Evolutionary conservation across 768 basidiomycete genomes (phyloP).

Genomic region (Tylopilus subfusipes): DNA sequence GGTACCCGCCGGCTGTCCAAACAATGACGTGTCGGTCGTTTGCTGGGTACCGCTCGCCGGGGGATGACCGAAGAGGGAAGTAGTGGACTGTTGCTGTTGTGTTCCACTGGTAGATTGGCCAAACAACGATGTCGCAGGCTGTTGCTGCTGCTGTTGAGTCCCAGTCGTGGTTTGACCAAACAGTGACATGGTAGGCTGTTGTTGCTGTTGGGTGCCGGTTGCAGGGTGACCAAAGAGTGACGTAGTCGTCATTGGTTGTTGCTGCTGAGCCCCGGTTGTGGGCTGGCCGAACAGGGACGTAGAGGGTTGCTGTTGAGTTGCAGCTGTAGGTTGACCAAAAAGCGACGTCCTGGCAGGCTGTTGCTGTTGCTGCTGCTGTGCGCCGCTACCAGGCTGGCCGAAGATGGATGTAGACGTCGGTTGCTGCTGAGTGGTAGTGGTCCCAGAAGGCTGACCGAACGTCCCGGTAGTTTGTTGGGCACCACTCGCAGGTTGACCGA

Average conservation of each 20-base stretch:
- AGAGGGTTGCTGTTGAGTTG: constrained; percentile 23
- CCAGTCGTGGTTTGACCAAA: constrained; percentile 20
- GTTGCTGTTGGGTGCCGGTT: constrained; percentile 21
- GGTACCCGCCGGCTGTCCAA: constrained; percentile 35
- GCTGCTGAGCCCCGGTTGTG: constrained; percentile 22
- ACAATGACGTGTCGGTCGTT: constrained; percentile 28
- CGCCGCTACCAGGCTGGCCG: not conserved
- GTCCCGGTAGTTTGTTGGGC: constrained; percentile 3
- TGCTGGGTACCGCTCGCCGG: constrained; percentile 31
- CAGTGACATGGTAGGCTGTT: constrained; percentile 19
- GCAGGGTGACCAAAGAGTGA: constrained; percentile 38
- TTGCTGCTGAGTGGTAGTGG: constrained; percentile 9
- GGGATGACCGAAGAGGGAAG: constrained; percentile 28
- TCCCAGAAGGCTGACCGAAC: constrained; percentile 13
- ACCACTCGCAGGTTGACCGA: constrained; percentile 18
- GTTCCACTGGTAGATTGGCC: constrained; percentile 29
- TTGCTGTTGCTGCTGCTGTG: constrained; percentile 7
- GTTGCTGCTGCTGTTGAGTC: constrained; percentile 22
- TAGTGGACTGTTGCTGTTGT: constrained; percentile 33
- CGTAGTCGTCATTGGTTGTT: constrained; percentile 10
- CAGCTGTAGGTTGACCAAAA: constrained; percentile 14
- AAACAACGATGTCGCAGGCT: constrained; percentile 15
- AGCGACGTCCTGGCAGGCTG: not conserved
- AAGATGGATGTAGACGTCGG: not conserved
- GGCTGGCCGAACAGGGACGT: constrained; percentile 22